Base-by-base conservation (phyloP, 352 stramenopile genomes). In the Phytopythium vexans region DNA sequence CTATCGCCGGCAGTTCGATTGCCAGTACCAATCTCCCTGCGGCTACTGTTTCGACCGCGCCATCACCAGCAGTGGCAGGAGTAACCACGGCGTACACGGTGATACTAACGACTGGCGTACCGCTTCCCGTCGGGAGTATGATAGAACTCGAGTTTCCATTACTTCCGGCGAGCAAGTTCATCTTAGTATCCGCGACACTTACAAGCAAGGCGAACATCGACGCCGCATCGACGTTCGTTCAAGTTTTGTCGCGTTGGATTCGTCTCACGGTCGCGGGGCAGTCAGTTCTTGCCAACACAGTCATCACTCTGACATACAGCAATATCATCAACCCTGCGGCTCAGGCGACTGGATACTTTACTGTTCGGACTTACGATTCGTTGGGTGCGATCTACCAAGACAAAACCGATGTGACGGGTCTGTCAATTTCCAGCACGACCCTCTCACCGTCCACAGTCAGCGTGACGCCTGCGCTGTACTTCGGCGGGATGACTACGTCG, bases 291-390 rank as follows among this genome's bases (percentile, higher is more conserved):
- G 66, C 68, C 7, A 56, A 53, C 3, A 69, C 54, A 3, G 15
- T n/a, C 0, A 36, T 89, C 7, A 58, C 64, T 0, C 51, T 86
- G n/a, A 70, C 61, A 4, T 82, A 82, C 46, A 54, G 55, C 11
- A 58, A 64, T 6, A 77, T 89, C 27, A 80, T 77, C 46, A 85
- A 85, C 31, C 70, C 77, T 15, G 80, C 77, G 8, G 70, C 59
- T 4, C 72, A 77, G 40, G 16, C 49, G 2, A 58, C 63, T 0
- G 60, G 60, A 14, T 8, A 48, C 16, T 88, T 88, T 41, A 55
- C 43, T 0, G 62, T 86, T 35, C 66, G 75, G 27, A 85, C 74
- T 10, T 72, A 71, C 9, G 60, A 88, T 39, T 41, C 59, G 3
- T 50, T 57, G 0, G 65, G 62, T 2, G 53, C 52, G 15, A 69